Evolutionary conservation across 805 yeast genomes (phyloP).

Genomic region (Saccharomycopsis guyanensis): DNA sequence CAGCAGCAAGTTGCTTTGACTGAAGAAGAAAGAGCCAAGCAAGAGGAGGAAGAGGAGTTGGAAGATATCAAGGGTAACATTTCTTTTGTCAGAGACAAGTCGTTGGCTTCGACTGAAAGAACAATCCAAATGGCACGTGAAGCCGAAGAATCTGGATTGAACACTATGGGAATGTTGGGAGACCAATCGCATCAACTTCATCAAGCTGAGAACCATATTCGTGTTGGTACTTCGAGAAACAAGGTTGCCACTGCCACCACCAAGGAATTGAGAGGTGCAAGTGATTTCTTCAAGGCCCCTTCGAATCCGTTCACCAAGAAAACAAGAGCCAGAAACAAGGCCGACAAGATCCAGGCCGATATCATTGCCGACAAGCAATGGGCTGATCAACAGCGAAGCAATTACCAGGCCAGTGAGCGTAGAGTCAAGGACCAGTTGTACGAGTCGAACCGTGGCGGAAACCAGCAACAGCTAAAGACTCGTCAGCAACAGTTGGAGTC

Average conservation of each 20-base stretch:
- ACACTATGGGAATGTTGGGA: conserved; percentile 87
- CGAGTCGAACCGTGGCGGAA: conserved; percentile 31
- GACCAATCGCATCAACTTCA: conserved; percentile 85
- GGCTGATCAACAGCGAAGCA: conserved; percentile 53
- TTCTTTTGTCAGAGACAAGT: conserved; percentile 77
- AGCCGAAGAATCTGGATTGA: conserved; percentile 67
- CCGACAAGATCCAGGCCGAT: conserved; percentile 55
- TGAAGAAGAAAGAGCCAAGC: conserved; percentile 33
- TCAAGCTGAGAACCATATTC: conserved; percentile 68
- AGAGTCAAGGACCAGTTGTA: conserved; percentile 58
- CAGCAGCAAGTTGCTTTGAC: conserved; percentile 24
- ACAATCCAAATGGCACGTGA: conserved; percentile 66
- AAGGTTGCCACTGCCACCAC: conserved; percentile 78
- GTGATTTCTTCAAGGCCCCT: conserved; percentile 19
- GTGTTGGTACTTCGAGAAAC: conserved; percentile 74
- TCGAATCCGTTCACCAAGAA: conserved; percentile 85
- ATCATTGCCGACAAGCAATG: conserved; percentile 54
- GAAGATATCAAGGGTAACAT: conserved; percentile 79
- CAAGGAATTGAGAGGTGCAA: conserved; percentile 50
- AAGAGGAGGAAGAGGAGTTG: conserved; percentile 78
- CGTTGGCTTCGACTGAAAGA: conserved; percentile 78
- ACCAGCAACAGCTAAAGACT: conserved; percentile 29
- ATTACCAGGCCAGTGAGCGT: conserved; percentile 56
- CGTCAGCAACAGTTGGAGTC: conserved; percentile 35
- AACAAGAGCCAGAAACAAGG: conserved; percentile 64